Conservation (phyloP, 2,329 filamentous ascomycete species). For the Aspergillus udagawae region DNA sequence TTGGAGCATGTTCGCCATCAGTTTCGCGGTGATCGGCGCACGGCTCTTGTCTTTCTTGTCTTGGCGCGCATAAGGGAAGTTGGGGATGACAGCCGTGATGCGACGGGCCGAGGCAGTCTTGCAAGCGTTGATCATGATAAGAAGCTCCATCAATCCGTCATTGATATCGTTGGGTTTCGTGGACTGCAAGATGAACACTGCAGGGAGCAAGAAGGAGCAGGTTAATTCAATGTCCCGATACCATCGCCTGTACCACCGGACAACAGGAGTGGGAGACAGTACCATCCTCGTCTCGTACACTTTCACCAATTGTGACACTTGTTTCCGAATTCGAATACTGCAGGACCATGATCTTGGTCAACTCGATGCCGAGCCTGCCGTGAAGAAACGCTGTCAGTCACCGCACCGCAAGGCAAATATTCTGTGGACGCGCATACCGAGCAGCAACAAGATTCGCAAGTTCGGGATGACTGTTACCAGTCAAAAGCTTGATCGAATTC, state of each 20-base stretch:
- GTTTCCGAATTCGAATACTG: constrained; percentile 63
- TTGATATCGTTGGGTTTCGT: constrained; percentile 96
- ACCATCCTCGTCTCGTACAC: constrained; percentile 93
- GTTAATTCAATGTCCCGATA: constrained; percentile 3
- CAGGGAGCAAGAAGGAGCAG: constrained; percentile 3
- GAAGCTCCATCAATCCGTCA: constrained; percentile 93
- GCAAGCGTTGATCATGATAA: constrained; percentile 98
- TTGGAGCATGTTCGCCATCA: constrained; percentile 97
- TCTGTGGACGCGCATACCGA: constrained; percentile 45
- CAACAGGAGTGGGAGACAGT: constrained; percentile 23
- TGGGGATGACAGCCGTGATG: constrained; percentile 92
- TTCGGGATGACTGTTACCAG: constrained; percentile 70
- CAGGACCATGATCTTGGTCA: constrained; percentile 65
- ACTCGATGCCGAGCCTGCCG: constrained; percentile 59
- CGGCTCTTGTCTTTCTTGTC: constrained; percentile 97
- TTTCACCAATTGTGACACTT: constrained; percentile 86
- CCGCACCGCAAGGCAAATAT: neutral
- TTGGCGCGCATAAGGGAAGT: constrained; percentile 93
- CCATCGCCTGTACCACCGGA: constrained; percentile 1
- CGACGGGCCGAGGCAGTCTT: constrained; percentile 78
- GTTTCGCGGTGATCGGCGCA: constrained; percentile 91
- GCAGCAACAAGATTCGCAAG: constrained; percentile 66
- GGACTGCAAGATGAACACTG: constrained; percentile 93
- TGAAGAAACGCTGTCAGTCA: constrained; percentile 11
- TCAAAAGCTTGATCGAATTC: constrained; percentile 71